phyloP scores from a whole-genome alignment of 2,329 filamentous ascomycete species.

The Hypoxylon sp. region DNA sequence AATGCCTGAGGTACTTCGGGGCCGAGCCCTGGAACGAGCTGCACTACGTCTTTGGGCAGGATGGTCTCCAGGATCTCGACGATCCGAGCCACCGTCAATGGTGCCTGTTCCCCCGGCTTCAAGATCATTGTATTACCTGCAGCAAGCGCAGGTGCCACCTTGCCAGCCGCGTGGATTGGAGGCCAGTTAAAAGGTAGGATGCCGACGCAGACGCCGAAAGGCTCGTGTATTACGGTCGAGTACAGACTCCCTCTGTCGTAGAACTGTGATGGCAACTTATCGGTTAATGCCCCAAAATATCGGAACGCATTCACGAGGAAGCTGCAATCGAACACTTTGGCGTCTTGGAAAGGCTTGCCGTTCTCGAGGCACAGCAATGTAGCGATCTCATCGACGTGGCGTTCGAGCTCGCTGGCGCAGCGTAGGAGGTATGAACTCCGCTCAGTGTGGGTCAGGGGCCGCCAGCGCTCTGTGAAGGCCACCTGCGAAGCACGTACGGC shows the following conservation, averaged over 20 bases:
- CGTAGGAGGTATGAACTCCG: constrained; percentile 17
- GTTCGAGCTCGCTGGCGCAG: constrained; percentile 72
- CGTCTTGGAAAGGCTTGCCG: constrained; percentile 82
- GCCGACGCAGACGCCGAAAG: constrained; percentile 75
- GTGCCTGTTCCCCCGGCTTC: constrained; percentile 75
- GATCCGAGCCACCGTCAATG: constrained; percentile 71
- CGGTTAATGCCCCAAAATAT: constrained; percentile 84
- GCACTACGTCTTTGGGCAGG: constrained; percentile 81
- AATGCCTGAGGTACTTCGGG: constrained; percentile 81
- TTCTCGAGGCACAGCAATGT: constrained; percentile 81
- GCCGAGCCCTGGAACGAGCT: constrained; percentile 80
- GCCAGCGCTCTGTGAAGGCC: constrained; percentile 25
- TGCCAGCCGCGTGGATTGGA: constrained; percentile 81
- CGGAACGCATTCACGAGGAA: constrained; percentile 63
- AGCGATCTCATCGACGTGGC: constrained; percentile 66
- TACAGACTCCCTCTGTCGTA: constrained; percentile 77
- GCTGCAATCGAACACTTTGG: constrained; percentile 64
- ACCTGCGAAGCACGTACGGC: constrained; percentile 26
- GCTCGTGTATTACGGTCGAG: constrained; percentile 21
- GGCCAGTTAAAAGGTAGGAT: constrained; percentile 90
- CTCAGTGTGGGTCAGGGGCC: constrained; percentile 22
- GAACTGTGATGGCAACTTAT: constrained; percentile 69
- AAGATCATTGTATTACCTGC: constrained; percentile 73
- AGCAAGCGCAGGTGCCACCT: constrained; percentile 77
- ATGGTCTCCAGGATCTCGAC: constrained; percentile 77